Evolutionary conservation across 225 moss, liverwort and hornwort genomes (phyloP).

Genomic region (Asterella californica): DNA sequence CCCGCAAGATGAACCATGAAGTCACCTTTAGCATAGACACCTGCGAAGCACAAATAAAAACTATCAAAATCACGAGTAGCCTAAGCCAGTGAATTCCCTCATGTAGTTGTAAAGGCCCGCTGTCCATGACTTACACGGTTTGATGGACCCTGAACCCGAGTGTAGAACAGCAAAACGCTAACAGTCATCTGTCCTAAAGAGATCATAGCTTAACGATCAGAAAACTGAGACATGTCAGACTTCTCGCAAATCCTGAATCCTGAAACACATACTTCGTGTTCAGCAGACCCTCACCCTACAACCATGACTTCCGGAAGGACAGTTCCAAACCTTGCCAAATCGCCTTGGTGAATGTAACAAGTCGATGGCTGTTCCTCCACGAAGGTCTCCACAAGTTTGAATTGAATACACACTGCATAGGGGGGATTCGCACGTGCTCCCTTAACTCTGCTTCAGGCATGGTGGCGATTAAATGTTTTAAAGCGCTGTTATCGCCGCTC

Average conservation of each 20-base stretch:
- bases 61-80: not conserved
- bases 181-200: too few species aligned
- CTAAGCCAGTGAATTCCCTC: too few species aligned
- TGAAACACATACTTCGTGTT: too few species aligned
- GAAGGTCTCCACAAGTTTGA: slow-evolving; percentile 98
- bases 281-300: too few species aligned
- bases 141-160: too few species aligned
- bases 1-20: slow-evolving; percentile 99
- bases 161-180: too few species aligned
- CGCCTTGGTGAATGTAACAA: slow-evolving; percentile 57
- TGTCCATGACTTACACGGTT: too few species aligned
- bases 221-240: too few species aligned
- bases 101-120: too few species aligned
- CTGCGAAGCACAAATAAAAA: slow-evolving; percentile 36
- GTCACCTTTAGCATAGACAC: slow-evolving; percentile 92
- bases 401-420: slow-evolving; percentile 97
- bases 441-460: slow-evolving; percentile 74
- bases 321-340: slow-evolving; percentile 79
- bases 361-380: slow-evolving; percentile 76
- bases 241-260: too few species aligned
- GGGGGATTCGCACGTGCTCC: slow-evolving; percentile 79
- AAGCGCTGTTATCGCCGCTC: slow-evolving; percentile 91
- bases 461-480: slow-evolving; percentile 61
- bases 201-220: too few species aligned
- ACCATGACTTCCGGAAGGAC: not conserved